Conservation (phyloP, 257 asterid genomes). For the Plantago major region DNA sequence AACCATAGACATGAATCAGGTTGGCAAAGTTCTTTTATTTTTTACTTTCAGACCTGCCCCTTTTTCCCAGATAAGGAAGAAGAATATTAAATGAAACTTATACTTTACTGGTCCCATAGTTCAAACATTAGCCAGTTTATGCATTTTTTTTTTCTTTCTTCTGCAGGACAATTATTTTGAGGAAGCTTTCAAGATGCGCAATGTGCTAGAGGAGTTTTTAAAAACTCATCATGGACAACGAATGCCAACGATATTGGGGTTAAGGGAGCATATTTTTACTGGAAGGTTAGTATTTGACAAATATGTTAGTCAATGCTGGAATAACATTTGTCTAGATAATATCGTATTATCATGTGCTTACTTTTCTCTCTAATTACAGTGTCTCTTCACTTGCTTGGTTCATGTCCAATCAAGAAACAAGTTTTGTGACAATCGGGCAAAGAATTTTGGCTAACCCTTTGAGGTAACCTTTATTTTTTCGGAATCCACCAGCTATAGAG, state of each 20-base stretch:
- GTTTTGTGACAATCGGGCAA: conserved; percentile 98
- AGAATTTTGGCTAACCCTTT: conserved; percentile 89
- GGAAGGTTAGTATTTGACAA: conserved; percentile 66
- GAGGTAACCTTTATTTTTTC: conserved; percentile 37
- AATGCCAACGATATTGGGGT: conserved; percentile 85
- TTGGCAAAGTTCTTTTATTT: conserved; percentile 13
- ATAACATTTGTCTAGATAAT: background rate
- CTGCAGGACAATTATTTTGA: conserved; percentile 91
- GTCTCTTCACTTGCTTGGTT: conserved; percentile 99
- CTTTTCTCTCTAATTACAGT: conserved; percentile 40
- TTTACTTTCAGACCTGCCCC: too few relatives aligned
- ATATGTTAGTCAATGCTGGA: background rate
- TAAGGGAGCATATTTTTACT: conserved; percentile 97
- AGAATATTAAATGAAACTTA: background rate
- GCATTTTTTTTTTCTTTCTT: background rate
- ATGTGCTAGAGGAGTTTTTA: conserved; percentile 81
- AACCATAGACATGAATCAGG: conserved; percentile 99
- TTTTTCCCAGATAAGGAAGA: background rate
- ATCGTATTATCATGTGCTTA: conserved; percentile 15
- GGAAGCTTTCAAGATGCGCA: conserved; percentile 99
- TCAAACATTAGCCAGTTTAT: background rate
- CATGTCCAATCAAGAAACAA: conserved; percentile 99
- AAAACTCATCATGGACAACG: conserved; percentile 75
- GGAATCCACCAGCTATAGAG: background rate
- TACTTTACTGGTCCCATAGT: background rate